These are phyloP conservation scores for Globisporangium emineosum DNA, from an alignment of 352 stramenopile genomes.

Conservation along the genomic window DNA sequence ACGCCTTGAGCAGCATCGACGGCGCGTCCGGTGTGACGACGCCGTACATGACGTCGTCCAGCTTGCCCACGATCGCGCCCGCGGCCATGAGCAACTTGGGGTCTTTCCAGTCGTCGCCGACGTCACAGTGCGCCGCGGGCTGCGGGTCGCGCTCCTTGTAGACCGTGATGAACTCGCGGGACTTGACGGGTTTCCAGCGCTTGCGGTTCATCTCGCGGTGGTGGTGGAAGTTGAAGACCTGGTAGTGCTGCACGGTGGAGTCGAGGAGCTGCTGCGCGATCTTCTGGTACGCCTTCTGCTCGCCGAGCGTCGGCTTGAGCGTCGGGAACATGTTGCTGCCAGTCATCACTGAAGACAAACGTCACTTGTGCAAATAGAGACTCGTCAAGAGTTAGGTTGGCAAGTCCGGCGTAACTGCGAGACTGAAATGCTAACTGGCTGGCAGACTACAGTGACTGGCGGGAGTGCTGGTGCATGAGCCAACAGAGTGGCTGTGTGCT, in stretches of 20 bases:
- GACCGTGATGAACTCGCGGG: constrained; percentile 27
- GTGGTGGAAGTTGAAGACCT: constrained; percentile 20
- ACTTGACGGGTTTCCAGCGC: constrained; percentile 32
- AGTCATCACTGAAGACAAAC: not conserved
- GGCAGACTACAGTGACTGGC: no score
- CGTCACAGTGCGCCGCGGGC: not conserved
- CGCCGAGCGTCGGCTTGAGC: constrained; percentile 19
- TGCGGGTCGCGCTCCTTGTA: constrained; percentile 25
- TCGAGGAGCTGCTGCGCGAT: constrained; percentile 16
- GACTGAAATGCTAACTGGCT: no score
- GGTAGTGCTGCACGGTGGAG: constrained; percentile 25
- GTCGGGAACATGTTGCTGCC: constrained; percentile 18
- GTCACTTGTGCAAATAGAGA: not conserved
- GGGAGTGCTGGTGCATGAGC: no score
- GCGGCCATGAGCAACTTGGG: constrained; percentile 15
- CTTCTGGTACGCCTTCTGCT: constrained; percentile 17
- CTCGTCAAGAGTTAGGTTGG: not conserved
- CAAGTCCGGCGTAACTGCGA: no score
- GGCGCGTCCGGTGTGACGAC: constrained; percentile 7
- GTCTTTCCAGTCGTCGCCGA: constrained; percentile 9
- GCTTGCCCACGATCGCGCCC: constrained; percentile 11
- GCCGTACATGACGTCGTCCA: constrained; percentile 16
- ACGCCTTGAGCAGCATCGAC: constrained; percentile 10
- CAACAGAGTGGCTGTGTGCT: no score
- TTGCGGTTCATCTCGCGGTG: constrained; percentile 24